phyloP scores from a whole-genome alignment of 108 stramenopile species.

The Seminavis robusta region DNA sequence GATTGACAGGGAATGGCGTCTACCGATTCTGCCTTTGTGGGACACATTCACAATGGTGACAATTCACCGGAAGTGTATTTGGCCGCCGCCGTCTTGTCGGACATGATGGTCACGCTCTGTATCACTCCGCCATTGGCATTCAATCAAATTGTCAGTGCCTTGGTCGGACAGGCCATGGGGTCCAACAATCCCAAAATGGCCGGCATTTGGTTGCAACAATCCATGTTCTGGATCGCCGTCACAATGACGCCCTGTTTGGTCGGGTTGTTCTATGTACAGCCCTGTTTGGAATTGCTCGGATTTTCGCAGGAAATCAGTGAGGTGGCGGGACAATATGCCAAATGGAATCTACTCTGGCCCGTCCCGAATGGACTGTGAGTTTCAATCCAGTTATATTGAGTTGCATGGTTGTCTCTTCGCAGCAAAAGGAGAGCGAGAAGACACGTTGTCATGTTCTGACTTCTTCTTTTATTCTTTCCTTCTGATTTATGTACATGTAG shows the following conservation, averaged over 20 bases:
- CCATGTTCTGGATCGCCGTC: slow-evolving; percentile 37
- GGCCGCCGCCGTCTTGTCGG: slow-evolving; percentile 69
- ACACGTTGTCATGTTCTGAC: not conserved
- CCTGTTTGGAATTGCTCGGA: slow-evolving; percentile 16
- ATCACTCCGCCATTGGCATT: too few species aligned
- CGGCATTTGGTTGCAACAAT: slow-evolving; percentile 54
- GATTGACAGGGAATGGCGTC: slow-evolving; percentile 88
- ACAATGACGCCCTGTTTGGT: slow-evolving; percentile 46
- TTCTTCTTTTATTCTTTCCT: not conserved
- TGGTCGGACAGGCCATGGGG: slow-evolving; percentile 50
- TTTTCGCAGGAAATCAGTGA: slow-evolving; percentile 25
- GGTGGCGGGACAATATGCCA: slow-evolving; percentile 45
- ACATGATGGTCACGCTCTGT: slow-evolving; percentile 75
- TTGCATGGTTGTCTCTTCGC: not conserved
- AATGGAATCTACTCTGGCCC: slow-evolving; percentile 46
- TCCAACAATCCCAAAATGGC: slow-evolving; percentile 55
- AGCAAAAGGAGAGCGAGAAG: not conserved
- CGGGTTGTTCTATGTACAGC: slow-evolving; percentile 37
- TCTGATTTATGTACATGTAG: too few species aligned
- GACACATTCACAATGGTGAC: slow-evolving; percentile 30
- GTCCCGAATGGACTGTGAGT: slow-evolving; percentile 35
- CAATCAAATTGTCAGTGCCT: too few species aligned
- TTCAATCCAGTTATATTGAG: not conserved
- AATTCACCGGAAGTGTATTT: too few species aligned
- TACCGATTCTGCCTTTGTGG: slow-evolving; percentile 76